Base-by-base conservation (phyloP, 768 basidiomycete species). In the Agrocybe praecox region DNA sequence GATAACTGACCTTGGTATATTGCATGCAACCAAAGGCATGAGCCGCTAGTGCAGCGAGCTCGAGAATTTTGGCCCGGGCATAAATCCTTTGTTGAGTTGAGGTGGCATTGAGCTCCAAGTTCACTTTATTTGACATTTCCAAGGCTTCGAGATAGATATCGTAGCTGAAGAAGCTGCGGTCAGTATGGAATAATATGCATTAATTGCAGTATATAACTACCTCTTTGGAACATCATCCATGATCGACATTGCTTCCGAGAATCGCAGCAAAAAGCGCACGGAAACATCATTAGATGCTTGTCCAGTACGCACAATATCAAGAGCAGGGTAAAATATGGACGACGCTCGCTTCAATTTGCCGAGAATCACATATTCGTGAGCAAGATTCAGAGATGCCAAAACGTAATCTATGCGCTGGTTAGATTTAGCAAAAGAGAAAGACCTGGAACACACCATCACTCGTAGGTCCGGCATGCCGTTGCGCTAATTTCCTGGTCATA, bases 331-430 rank as follows among this genome's bases (percentile, higher is more conserved):
- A 64, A 92, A 90, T 18, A 96, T 80, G 2, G 73, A 65, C 0
- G 74, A 76, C 0, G 94, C 94, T 34, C 88, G 82, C 50, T 82
- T 82, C 2, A 74, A 71, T 68, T 89, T 92, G 2, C 96, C 95
- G 1, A 98, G 79, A 33, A 80, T 82, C 45, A 86, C 74, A 63
- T 95, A 94, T 67, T 95, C 92, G 53, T 85, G 80, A 0, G 90
- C 95, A 6, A 96, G 80, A 43, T 88, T 84, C 1, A 87, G 74
- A 2, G 90, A 94, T 1, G 83, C 73, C 1, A 70, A 69, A 18
- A 90, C 75, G 66, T 85, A 92, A 12, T 76, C 89, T 92, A 29
- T 22, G 18, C 17, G 29, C 18, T 12, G 6, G 49, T n/a, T 21
- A 6, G 54, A 14, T 24, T 32, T 18, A 23, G 26, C 42, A 8